Evolutionary conservation across 352 stramenopile species (phyloP).

Genomic region (Pythium monospermum): DNA sequence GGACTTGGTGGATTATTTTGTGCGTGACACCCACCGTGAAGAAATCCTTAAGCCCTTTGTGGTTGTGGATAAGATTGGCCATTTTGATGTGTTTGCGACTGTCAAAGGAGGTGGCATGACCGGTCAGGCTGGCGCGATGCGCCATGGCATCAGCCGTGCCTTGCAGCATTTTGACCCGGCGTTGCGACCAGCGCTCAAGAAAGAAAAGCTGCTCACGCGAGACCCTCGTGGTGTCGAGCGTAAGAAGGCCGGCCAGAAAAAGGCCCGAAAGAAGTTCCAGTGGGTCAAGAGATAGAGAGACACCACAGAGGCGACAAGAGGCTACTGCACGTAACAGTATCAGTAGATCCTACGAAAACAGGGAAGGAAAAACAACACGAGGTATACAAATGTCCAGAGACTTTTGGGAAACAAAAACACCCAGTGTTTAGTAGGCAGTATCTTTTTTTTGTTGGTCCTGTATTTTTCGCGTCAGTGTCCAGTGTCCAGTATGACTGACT

Average conservation of each 20-base stretch:
- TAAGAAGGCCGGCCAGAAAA: constrained; percentile 95
- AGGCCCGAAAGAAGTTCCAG: constrained; percentile 96
- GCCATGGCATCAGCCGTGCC: constrained; percentile 90
- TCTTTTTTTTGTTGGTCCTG: too few relatives aligned
- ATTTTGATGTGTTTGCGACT: constrained; percentile 90
- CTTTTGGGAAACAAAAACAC: too few relatives aligned
- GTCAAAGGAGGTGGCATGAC: constrained; percentile 91
- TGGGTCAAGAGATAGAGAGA: constrained; percentile 96
- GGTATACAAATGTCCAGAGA: too few relatives aligned
- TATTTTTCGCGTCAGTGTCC: too few relatives aligned
- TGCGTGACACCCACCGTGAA: constrained; percentile 87
- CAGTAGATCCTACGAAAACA: too few relatives aligned
- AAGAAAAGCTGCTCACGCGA: constrained; percentile 89
- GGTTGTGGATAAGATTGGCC: constrained; percentile 61
- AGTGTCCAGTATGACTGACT: too few relatives aligned
- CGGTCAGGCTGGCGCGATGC: constrained; percentile 92
- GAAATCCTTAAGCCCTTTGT: constrained; percentile 82
- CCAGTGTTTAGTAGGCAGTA: too few relatives aligned
- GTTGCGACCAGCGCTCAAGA: constrained; percentile 90
- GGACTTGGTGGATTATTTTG: constrained; percentile 92
- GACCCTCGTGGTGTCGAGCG: constrained; percentile 95
- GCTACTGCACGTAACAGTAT: not conserved
- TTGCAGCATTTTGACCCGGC: constrained; percentile 94
- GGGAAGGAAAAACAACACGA: too few relatives aligned
- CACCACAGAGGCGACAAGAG: not conserved